Percentiles rank a stretch among this genome's conserved stretches.
phyloP scores from a whole-genome alignment of 2,329 filamentous ascomycete genomes.

The Exophiala bonariae region DNA sequence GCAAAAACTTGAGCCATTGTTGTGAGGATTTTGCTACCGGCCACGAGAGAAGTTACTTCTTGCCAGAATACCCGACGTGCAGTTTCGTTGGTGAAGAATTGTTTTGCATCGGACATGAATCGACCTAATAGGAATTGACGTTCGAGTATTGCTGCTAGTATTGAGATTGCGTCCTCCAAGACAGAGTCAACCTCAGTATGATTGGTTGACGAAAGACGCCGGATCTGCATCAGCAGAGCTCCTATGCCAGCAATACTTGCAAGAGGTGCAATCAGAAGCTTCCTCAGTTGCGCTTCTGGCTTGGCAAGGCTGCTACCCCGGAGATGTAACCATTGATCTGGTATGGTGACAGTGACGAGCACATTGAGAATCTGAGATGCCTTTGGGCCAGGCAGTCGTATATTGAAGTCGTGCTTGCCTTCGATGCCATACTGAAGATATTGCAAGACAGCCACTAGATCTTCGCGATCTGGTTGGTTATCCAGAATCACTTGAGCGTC shows the following conservation, averaged over 20 bases:
- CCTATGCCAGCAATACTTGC: conserved; percentile 75
- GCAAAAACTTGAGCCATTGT: conserved; percentile 56
- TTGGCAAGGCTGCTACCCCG: conserved; percentile 8
- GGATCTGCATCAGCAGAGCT: conserved; percentile 70
- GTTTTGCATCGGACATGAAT: conserved; percentile 36
- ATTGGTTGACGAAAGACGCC: conserved; percentile 51
- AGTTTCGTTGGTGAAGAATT: conserved; percentile 38
- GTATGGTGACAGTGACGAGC: conserved; percentile 71
- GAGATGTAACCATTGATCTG: conserved; percentile 72
- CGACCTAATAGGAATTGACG: conserved; percentile 13
- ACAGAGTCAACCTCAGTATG: conserved; percentile 31
- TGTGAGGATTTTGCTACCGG: conserved; percentile 61
- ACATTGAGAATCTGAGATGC: conserved; percentile 74
- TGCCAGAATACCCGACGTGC: conserved; percentile 56
- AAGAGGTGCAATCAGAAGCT: conserved; percentile 63
- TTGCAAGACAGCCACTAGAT: conserved; percentile 53
- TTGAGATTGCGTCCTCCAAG: conserved; percentile 37
- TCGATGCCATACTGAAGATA: conserved; percentile 47
- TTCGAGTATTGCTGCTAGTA: conserved; percentile 35
- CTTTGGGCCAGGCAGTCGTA: conserved; percentile 64
- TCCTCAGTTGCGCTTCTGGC: conserved; percentile 32
- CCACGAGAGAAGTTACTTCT: conserved; percentile 60
- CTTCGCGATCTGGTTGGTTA: conserved; percentile 62
- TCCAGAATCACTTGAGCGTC: conserved; percentile 63
- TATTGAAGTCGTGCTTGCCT: conserved; percentile 39